phyloP scores from a whole-genome alignment of 768 basidiomycete genomes.

The Podaxis mareebaensis region DNA sequence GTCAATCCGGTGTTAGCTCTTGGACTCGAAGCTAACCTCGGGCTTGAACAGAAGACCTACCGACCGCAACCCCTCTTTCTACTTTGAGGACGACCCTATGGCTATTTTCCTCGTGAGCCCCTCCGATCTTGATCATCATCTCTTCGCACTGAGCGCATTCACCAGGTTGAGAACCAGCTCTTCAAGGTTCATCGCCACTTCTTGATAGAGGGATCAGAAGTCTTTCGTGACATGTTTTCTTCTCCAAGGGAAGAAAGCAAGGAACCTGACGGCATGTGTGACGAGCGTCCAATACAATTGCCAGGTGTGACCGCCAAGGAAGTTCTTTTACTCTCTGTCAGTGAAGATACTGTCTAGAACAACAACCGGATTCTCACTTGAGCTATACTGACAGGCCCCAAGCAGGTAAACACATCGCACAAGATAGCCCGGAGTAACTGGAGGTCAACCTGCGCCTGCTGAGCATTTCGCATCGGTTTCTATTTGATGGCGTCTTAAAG shows the following conservation, averaged over 20 bases:
- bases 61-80: conserved; percentile 18
- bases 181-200: conserved; percentile 38
- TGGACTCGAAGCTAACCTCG: neutral
- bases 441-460: conserved; percentile 38
- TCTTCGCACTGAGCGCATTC: neutral
- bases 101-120: conserved; percentile 24
- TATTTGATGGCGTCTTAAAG: conserved; percentile 35
- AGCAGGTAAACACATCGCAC: no score
- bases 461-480: conserved; percentile 39
- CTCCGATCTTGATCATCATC: neutral
- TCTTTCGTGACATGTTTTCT: conserved; percentile 40
- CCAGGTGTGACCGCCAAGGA: conserved; percentile 33
- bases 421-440: conserved; percentile 2
- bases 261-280: conserved; percentile 30
- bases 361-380: no score
- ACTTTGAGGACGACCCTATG: conserved; percentile 22
- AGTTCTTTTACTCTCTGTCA: conserved; percentile 38
- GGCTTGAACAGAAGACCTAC: neutral
- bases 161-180: conserved; percentile 34
- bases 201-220: conserved; percentile 37
- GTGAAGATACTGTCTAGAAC: conserved; percentile 9
- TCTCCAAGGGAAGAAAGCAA: conserved; percentile 18
- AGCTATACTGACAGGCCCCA: neutral
- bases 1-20: neutral
- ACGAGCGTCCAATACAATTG: conserved; percentile 34